A percentile compares a stretch with the other conserved stretches of the same genome.
Conservation (phyloP, 148 eudicot species). For the Amaranthus palmeri region DNA sequence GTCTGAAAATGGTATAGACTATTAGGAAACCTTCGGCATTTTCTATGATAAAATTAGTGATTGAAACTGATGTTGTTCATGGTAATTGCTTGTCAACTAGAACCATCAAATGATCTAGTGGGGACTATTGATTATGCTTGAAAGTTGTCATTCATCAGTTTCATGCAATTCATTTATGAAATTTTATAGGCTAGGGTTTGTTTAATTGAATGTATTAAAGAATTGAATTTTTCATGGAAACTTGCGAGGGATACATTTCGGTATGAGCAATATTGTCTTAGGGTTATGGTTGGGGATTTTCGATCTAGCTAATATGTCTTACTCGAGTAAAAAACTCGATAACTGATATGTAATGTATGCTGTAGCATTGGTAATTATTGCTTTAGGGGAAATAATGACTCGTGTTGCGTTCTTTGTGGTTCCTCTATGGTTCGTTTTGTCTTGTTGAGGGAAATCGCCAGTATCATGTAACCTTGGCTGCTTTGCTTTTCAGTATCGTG, state of each 20-base stretch:
- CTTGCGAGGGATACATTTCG: not conserved
- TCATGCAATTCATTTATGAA: too few species aligned
- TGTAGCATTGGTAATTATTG: too few species aligned
- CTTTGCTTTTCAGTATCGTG: constrained; percentile 36
- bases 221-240: not conserved
- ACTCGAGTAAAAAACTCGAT: too few species aligned
- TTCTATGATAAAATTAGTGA: not conserved
- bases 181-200: not conserved
- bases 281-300: not conserved
- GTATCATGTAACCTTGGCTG: not conserved
- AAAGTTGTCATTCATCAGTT: not conserved
- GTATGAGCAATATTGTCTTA: not conserved
- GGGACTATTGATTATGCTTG: not conserved
- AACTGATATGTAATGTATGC: too few species aligned
- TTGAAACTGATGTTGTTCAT: not conserved
- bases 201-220: not conserved
- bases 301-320: too few species aligned
- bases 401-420: not conserved
- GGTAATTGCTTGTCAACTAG: not conserved
- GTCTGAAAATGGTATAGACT: not conserved
- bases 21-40: not conserved
- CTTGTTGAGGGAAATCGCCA: not conserved
- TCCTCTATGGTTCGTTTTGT: constrained; percentile 5
- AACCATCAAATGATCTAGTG: not conserved
- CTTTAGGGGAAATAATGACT: not conserved